Base-by-base conservation (phyloP, 2,329 filamentous ascomycete genomes). In the Pestalotiopsis sp. region DNA sequence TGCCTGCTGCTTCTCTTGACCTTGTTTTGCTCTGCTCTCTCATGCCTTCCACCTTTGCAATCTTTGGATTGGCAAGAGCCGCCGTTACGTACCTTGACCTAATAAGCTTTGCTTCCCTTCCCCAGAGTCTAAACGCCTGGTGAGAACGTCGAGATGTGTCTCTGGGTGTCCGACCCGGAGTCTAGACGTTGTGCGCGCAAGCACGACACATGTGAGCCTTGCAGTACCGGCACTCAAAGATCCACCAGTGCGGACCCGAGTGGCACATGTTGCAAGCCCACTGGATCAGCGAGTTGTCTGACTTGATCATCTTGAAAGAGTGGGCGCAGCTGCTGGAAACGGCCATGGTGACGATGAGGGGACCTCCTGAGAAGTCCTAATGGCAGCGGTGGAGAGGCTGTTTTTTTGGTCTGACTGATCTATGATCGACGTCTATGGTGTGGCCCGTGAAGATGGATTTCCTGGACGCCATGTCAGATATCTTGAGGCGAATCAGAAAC, bases 211-310 rank as follows among this genome's bases (percentile, higher is more conserved):
- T 85, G 79, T 91, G 89, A 65, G 91, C 80, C 78, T 90, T 89
- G 86, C 90, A 92, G 77, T 90, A 91, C 70, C 85, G 83, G 81
- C 90, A 92, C 78, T 92, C 89, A 72, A 87, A 92, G 75, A 92
- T 92, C 79, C 86, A 87, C 88, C 89, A 91, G 79, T 90, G 87
- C 65, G 89, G 89, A 1, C 89, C 90, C 2, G 86, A 87, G 70
- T 89, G 86, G 77, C 90, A 92, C 74, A 90, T 80, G 69, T 87
- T 85, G 82, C 90, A 92, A 65, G 84, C 84, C 89, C 90, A 92
- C 77, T 90, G 86, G 68, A 92, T 84, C 67, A 92, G 78, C 12
- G 85, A 90, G 76, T 83, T 90, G 74, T 91, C 89, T 38, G 88
- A 90, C 80, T 92, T 92, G 80, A 92, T 86, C 78, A 91, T 84